Evolutionary conservation across 1,284 basidiomycete species (phyloP), one percentile per base, ranked within the genome.

Genomic region (Microbotryum silenes-acaulis): DNA sequence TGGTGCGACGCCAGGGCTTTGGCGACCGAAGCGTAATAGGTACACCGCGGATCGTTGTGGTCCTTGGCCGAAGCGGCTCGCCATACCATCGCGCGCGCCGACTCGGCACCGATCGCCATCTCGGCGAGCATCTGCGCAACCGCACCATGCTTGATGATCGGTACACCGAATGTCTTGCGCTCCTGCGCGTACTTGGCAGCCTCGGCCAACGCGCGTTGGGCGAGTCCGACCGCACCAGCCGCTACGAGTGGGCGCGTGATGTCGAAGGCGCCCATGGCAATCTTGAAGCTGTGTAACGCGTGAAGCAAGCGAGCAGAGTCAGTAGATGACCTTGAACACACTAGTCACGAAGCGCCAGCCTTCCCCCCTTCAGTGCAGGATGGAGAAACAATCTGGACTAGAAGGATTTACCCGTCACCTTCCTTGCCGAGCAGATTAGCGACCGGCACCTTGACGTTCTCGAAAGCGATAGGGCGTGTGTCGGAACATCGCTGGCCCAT

Each of bases 401-500:
- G 16, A 42, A 18, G 4, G 1, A 42, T 18, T 42, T 42, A 59
- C 12, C 60, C 81, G 57, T 80, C 79, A n/a, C 81, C 80, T 0
- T 76, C 75, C 46, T 73, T 73, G 53, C 80, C 80, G 12, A 82
- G 73, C 8, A 81, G 70, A 66, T 81, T 81, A 70, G 79, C 78
- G 55, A 74, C 73, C 0, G 79, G 78, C 2, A 70, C 61, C 21
- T 57, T 48, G n/a, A 70, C 68, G 37, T 69, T 69, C 29, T 69
- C 78, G 65, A 82, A 81, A 3, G 78, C 80, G 62, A 82, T 78
- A 77, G 80, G 79, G 29, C 81, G 75, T 7, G 81, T 82, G 69
- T 82, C 81, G 1, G 79, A 80, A 66, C 79, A 80, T 9, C 80
- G 75, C 71, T 82, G 81, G 52, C 81, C 81, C 80, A 82, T 81